Base-by-base conservation (phyloP, 1,284 basidiomycete species). In the Fomes fomentarius region DNA sequence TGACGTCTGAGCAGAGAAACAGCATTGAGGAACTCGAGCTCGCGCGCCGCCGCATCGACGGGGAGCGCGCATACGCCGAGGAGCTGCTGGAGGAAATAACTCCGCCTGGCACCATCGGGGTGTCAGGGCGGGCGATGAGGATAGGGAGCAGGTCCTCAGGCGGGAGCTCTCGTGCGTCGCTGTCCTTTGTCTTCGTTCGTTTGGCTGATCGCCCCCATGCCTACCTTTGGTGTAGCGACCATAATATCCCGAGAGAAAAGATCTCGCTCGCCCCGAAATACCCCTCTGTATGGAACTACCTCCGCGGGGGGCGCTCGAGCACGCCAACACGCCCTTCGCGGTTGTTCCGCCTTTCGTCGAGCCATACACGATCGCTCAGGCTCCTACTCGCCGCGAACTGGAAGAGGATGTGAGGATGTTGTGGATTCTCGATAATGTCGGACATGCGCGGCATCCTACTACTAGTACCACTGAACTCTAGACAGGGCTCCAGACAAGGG, bases 101-200 rank as follows among this genome's bases (percentile, higher is more conserved):
- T 96, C 93, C 38, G 97, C 93, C 14, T 99, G 96, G 96, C 94
- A 96, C 69, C 97, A 98, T 77, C 86, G 96, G 22, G 90, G 86
- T 3, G 76, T 78, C 61, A 74, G 79, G 63, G 68, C 74, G 53
- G 82, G 79, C 3, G 85, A 87, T 57, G 79, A 81, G 60, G 83
- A 85, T 63, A 71, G 80, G 49, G 80, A 78, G 50, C 78, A 75
- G 31, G 72, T 87, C 8, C 64, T 87, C 28, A 80, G 79, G 62
- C 72, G 85, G 45, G 94, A 96, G 71, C 67, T 94, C 44, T 77
- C 76, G 90, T 94, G 69, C 63, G 90, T 73, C 37, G 21, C 44
- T 31, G 24, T 34, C 28, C 24, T 4, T 9, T 31, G 58, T 60
- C 25, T 33, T n/a, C n/a, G n/a, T n/a, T n/a, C n/a, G n/a, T 26